Base-by-base conservation (phyloP, 441 rosid species). In the Gossypium schwendimanii region DNA sequence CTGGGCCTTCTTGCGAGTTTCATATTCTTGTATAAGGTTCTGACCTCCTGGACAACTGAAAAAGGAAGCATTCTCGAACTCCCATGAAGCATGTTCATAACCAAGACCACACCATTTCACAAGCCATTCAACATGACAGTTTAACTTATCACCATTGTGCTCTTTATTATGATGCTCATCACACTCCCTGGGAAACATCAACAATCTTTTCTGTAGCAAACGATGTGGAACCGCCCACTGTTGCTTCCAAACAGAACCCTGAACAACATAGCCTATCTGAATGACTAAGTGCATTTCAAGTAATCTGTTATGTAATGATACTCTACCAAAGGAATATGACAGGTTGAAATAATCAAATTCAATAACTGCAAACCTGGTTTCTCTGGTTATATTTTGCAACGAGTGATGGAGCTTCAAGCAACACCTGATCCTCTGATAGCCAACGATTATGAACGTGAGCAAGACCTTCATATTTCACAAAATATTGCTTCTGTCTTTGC, bases 1-100 rank as follows among this genome's bases (percentile, higher is more conserved):
- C 36, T 75, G 79, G 31, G 82, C 82, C 76, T 79, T 85, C 60
- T 57, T 61, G 18, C 65, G 86, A 47, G 60, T 76, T 70, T 85
- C 89, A 79, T 83, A 87, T 72, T 79, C 85, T 78, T 28, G 72
- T 52, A 84, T 76, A 54, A 88, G 87, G 63, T 65, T 69, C 75
- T 74, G 81, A 66, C 73, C 81, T 57, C 82, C 79, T 15, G 77
- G 75, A 53, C 77, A 81, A 60, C 59, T 78, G 59, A 85, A 69
- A 73, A 87, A 78, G n/a, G 82, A 69, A 57, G 81, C 81, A 75
- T 53, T 82, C 72, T 84, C 89, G 69, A 84, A 77, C 75, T 88
- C 93, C 91, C 93, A 88, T 2, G 91, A 81, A 72, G 85, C 85
- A 72, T 85, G 82, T 73, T 83, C 88, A 75, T 88, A 87, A 73